Evolutionary conservation across 2,329 filamentous ascomycete species (phyloP), one percentile per base, ranked within the genome.

Genomic region (Ambrosiella cleistominuta): DNA sequence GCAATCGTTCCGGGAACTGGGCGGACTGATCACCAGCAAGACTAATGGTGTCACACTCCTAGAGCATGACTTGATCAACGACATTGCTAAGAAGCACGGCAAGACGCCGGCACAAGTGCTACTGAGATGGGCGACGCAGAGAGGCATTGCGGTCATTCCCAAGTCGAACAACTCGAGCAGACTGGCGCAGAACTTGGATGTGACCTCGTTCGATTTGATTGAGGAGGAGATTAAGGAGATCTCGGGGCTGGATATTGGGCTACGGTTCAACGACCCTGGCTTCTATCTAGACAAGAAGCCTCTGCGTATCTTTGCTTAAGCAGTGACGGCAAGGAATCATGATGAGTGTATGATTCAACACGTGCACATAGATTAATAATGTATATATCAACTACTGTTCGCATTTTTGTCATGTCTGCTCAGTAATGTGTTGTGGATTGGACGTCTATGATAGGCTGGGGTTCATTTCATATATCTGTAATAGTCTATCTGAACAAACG

Each of bases 111-210:
- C 86, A 13, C 88, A 95, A 77, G 77, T 95, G 36, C 77, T 95
- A 61, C 76, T 95, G 64, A 80, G 88, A 65, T 95, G 89, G 89
- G 81, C 88, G 19, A 94, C 88, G 13, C 88, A 94, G 76, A 78
- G 85, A 55, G 82, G 81, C 38, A 74, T 93, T 59, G 85, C 86
- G 53, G 85, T 93, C 64, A 93, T 93, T 65, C 87, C 86, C 64
- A 91, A 91, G 79, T 83, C 78, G 62, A 83, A 70, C 70, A 76
- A 69, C 63, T 66, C 63, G 62, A 73, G 67, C 19, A 63, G 73
- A 63, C 75, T 88, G 68, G 68, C 72, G 60, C 74, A 83, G 73
- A 88, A 88, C 71, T 71, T 90, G 63, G 78, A 82, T 63, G 79
- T 81, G 62, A 78, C 74, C 62, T 72, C 71, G 62, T 90, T 86